Evolutionary conservation across 2,329 filamentous ascomycete genomes (phyloP), one percentile per base, ranked within the genome.

Genomic region (Rhytidhysteron rufulum): DNA sequence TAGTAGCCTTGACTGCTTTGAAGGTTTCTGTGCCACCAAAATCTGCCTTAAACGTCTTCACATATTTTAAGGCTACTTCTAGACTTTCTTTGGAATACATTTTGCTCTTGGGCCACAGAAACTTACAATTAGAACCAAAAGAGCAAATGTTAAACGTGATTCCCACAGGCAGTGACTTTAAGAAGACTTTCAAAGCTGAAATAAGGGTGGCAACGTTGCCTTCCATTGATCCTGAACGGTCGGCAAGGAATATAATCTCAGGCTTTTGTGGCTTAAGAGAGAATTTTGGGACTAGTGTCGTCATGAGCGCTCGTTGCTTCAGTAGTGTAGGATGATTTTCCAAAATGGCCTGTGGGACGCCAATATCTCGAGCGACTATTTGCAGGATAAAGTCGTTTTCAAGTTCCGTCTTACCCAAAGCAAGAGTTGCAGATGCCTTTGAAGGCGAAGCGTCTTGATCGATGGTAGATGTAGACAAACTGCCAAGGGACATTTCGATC

Each of bases 171-270:
- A 85, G 66, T 0, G 79, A 83, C 53, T 82, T 82, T 38, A 85
- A 65, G 47, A 85, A 84, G 25, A 83, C 65, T 4, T 74, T 70
- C 19, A 85, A 65, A 0, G 80, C 79, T 0, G 69, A 62, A 13
- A 73, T 63, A 2, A 84, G 65, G 16, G 78, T 72, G 1, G 51
- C 43, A 1, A 83, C 81, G 35, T 75, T 77, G 0, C 56, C 48
- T 0, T 27, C 16, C 81, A 83, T 84, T 41, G 79, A 84, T 0
- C 81, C 82, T 40, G 81, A 85, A 34, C 83, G 74, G 55, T 88
- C 85, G 39, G 80, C 83, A 6, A 88, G 66, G 50, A 88, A 87
- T 17, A 88, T 75, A 20, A 88, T 74, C 54, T 88, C 83, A 0
- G 73, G 73, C 17, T 58, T 60, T 2, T 70, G 65, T 0, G 71